Evolutionary conservation across 441 rosid genomes (phyloP).

Genomic region (Erysimum cheiri): DNA sequence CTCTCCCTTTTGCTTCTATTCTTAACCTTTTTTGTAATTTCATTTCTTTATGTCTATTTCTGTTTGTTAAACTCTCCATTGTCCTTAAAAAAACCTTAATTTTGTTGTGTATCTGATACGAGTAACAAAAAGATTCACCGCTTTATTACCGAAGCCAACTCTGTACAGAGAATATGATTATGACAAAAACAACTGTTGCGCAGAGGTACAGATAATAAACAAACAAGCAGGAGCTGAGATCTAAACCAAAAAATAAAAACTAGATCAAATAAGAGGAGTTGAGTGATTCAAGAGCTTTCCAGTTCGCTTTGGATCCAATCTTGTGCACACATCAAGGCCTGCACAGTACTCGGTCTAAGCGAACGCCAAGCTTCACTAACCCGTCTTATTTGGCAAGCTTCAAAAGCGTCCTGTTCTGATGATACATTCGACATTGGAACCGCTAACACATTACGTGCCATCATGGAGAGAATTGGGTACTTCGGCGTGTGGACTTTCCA

Average conservation of each 20-base stretch:
- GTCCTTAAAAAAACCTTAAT: neutral
- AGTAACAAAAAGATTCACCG: neutral
- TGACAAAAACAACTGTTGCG: slow-evolving; percentile 21
- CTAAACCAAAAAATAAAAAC: neutral
- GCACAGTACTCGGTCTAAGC: slow-evolving; percentile 53
- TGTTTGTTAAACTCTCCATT: slow-evolving; percentile 12
- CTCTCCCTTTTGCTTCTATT: slow-evolving; percentile 29
- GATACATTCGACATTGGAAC: slow-evolving; percentile 58
- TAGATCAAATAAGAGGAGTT: slow-evolving; percentile 1
- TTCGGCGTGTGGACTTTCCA: slow-evolving; percentile 73
- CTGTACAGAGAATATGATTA: neutral
- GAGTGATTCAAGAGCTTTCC: slow-evolving; percentile 43
- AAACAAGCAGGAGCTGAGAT: slow-evolving; percentile 25
- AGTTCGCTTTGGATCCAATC: slow-evolving; percentile 67
- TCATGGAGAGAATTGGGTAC: slow-evolving; percentile 66
- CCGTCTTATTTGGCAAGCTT: slow-evolving; percentile 42
- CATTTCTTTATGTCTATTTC: neutral
- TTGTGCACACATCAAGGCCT: slow-evolving; percentile 71
- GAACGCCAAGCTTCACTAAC: slow-evolving; percentile 56
- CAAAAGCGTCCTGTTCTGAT: slow-evolving; percentile 45
- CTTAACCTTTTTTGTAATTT: neutral
- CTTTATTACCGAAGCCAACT: slow-evolving; percentile 1
- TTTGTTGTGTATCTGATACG: neutral
- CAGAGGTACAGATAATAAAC: slow-evolving; percentile 26
- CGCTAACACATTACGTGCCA: slow-evolving; percentile 64